Base-by-base conservation (phyloP, 768 basidiomycete genomes). In the Mycena amicta region DNA sequence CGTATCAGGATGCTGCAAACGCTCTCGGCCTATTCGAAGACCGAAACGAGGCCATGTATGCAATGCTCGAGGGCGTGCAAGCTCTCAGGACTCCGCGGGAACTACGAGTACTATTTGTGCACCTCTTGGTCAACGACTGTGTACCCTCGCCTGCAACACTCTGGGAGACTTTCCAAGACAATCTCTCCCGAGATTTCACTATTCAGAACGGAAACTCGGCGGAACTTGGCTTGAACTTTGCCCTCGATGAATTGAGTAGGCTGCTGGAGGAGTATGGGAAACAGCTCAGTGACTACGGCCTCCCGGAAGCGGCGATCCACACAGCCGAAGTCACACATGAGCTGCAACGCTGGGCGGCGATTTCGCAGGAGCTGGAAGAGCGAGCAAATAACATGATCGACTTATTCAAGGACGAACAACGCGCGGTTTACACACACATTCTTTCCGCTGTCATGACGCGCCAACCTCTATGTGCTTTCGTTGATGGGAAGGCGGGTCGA, bases 401-500 rank as follows among this genome's bases (percentile, higher is more conserved):
- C 5, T 43, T 55, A n/a, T 61, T 67, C 16, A 63, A 63, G 29
- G 33, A 5, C 0, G 50, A 39, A 15, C 66, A 68, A 47, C 37
- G 3, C 1, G 15, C 16, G 0, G 18, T 68, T 18, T 66, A 65
- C 40, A 27, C 61, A 5, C 30, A 55, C 16, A 31, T 31, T 8
- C 40, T 55, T 12, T 3, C 25, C 11, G 25, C 58, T 11, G 26
- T 69, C 5, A 8, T 50, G 8, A 31, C 61, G 1, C 30, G 52
- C 0, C 23, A 41, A 1, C 63, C 69, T 4, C 56, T 72, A 0
- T 64, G 56, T 31, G 59, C 67, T 8, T 77, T 77, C 55, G 53
- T 79, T 6, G 72, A 78, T 59, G 76, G 77, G 1, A 71, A 73
- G 53, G 77, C 77, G 2, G 78, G 78, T 0, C 60, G 74, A 3